phyloP scores from a whole-genome alignment of 2,329 filamentous ascomycete genomes.

The Colletotrichum liriopes region DNA sequence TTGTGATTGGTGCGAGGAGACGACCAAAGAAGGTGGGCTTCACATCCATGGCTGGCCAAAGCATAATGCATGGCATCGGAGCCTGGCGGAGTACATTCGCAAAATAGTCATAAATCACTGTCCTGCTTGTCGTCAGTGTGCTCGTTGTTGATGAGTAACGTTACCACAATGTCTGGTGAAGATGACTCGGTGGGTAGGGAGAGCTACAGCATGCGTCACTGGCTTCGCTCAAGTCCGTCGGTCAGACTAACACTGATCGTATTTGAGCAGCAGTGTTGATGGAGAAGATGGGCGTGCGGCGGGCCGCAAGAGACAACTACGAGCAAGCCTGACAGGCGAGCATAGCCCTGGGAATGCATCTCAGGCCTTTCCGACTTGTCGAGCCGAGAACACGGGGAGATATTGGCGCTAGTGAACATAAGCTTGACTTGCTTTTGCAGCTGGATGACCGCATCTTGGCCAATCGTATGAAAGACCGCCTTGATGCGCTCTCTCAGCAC shows the following conservation, averaged over 20 bases:
- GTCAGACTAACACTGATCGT: constrained; percentile 17
- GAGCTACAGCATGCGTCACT: constrained; percentile 2
- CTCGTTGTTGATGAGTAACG: constrained; percentile 23
- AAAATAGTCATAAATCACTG: not conserved
- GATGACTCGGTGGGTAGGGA: not conserved
- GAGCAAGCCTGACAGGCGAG: not conserved
- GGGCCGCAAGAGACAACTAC: not conserved
- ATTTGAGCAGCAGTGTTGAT: not conserved
- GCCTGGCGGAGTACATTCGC: not conserved
- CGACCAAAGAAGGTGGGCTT: not conserved
- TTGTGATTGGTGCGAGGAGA: not conserved
- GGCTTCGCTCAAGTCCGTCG: constrained; percentile 31
- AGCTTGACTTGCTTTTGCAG: constrained; percentile 28
- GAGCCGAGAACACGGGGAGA: not conserved
- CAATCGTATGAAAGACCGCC: constrained; percentile 18
- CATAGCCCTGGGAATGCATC: constrained; percentile 7
- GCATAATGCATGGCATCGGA: not conserved
- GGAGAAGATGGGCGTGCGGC: not conserved
- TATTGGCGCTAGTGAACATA: constrained; percentile 17
- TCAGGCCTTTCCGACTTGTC: constrained; percentile 10
- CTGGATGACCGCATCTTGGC: constrained; percentile 8
- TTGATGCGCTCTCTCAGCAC: constrained; percentile 10
- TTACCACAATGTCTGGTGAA: not conserved
- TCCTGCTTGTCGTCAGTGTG: not conserved
- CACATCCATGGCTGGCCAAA: not conserved